Evolutionary conservation across 2,329 filamentous ascomycete species (phyloP), one percentile per base, ranked within the genome.

Genomic region (Colletotrichum magnum): DNA sequence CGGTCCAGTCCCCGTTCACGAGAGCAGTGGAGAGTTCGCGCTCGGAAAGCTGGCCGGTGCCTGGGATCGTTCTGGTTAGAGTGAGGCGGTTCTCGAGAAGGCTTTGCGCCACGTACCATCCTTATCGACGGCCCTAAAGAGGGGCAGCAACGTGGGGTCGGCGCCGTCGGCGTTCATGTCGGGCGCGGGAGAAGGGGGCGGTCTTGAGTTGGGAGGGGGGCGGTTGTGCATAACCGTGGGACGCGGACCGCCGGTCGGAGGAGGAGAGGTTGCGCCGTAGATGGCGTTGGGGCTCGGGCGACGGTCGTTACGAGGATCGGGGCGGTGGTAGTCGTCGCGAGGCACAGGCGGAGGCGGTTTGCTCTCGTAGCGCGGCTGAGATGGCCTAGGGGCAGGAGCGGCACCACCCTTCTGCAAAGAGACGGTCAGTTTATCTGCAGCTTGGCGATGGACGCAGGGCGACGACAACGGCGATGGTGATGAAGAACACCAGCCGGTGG

Each of bases 1-100:
- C 89, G 1, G 94, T 94, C 89, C 94, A 98, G 85, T 99, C 96
- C 64, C 95, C 95, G 78, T 99, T 99, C 69, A 98, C 95, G 6
- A 99, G 90, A 21, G 96, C 96, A 1, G 93, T 92, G 10, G 93
- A 92, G 50, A 99, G 90, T 80, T 98, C 95, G 59, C 87, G 87
- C 81, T 97, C 95, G 2, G 93, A 94, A 54, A 99, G 88, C 72
- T 94, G 90, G 21, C 95, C 95, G 59, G 88, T 94, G 64, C 90
- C 92, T 89, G 79, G 79, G 39, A 21, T 3, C 73, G 26, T 15
- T 56, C 61, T 36, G 32, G n/a, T 53, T 63, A 60, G 71, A 64
- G 32, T 10, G 32, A 32, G 24, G 45, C 56, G 45, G 32, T 26
- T 3, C 47, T 45, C 21, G 28, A 9, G 18, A 26, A 50, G 18